Evolutionary conservation across 768 basidiomycete species (phyloP), one percentile per base, ranked within the genome.

Genomic region (Suillus placidus): DNA sequence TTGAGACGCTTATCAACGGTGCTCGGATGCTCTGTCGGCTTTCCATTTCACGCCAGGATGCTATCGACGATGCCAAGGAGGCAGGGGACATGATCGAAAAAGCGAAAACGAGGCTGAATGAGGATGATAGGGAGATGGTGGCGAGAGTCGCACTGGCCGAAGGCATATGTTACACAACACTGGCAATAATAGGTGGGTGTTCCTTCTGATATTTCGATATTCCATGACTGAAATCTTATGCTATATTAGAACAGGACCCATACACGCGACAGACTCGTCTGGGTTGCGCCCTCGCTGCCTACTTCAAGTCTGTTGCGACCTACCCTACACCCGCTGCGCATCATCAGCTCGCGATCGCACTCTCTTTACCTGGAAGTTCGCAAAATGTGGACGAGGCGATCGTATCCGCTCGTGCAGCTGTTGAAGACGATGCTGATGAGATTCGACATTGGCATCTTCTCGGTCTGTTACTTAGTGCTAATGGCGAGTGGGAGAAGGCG

Each of bases 391-490:
- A 86, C n/a, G 79, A 82, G 35, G 93, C 95, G 0, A 84, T 91
- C 8, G 76, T 83, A 16, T 80, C 87, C 60, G 91, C 93, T 0
- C 87, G 89, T 7, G 71, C 80, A 4, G 92, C 95, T 1, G 87
- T 97, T 3, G 91, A 95, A 73, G 81, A 83, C 7, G 87, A 90
- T 37, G 80, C 89, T 0, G 78, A 75, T 38, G 83, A 86, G 66
- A 75, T 92, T 32, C 84, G 93, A 49, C 90, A 92, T 62, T 98
- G 95, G 96, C 97, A 98, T 77, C 84, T 98, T 18, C 83, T 98
- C 0, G 94, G 92, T 0, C 79, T 98, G 6, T 76, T 97, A 13
- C 81, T 96, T n/a, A 88, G 88, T 0, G 89, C 91, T 10, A 80
- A 82, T 35, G 93, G 91, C 67, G 88, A 94, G 69, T 94, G 93